phyloP scores from a whole-genome alignment of 2,329 filamentous ascomycete species.

The Cadophora sp. region DNA sequence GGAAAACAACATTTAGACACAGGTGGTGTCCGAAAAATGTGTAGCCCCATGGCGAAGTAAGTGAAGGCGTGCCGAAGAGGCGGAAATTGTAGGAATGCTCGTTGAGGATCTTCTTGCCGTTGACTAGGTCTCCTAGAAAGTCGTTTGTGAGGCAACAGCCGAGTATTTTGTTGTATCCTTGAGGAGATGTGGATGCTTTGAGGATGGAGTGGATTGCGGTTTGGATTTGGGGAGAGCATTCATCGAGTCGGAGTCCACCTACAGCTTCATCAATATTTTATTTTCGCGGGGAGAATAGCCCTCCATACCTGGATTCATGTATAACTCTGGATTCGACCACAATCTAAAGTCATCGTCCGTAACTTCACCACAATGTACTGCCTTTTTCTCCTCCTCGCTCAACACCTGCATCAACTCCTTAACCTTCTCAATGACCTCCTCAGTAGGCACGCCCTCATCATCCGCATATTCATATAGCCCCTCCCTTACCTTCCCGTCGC shows the following conservation, averaged over 20 bases:
- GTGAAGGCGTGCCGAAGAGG: slow-evolving; percentile 39
- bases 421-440: slow-evolving; percentile 33
- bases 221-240: slow-evolving; percentile 37
- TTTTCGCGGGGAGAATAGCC: neutral
- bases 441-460: slow-evolving; percentile 43
- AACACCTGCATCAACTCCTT: slow-evolving; percentile 34
- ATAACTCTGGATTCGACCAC: slow-evolving; percentile 45
- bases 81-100: slow-evolving; percentile 43
- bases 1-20: slow-evolving; percentile 74
- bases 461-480: slow-evolving; percentile 39
- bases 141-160: slow-evolving; percentile 42
- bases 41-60: slow-evolving; percentile 39
- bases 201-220: slow-evolving; percentile 38
- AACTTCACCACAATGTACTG: slow-evolving; percentile 38
- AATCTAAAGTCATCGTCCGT: slow-evolving; percentile 41
- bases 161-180: slow-evolving; percentile 41
- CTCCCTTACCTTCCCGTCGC: slow-evolving; percentile 40
- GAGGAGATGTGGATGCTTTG: slow-evolving; percentile 37
- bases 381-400: slow-evolving; percentile 36
- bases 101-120: slow-evolving; percentile 41
- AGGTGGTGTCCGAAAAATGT: slow-evolving; percentile 76
- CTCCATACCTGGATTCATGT: slow-evolving; percentile 41
- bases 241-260: slow-evolving; percentile 42
- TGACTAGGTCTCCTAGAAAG: slow-evolving; percentile 41
- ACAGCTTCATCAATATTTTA: neutral